Evolutionary conservation across 2,329 filamentous ascomycete species (phyloP), one percentile per base, ranked within the genome.

Genomic region (Sordariomycetes sp.): DNA sequence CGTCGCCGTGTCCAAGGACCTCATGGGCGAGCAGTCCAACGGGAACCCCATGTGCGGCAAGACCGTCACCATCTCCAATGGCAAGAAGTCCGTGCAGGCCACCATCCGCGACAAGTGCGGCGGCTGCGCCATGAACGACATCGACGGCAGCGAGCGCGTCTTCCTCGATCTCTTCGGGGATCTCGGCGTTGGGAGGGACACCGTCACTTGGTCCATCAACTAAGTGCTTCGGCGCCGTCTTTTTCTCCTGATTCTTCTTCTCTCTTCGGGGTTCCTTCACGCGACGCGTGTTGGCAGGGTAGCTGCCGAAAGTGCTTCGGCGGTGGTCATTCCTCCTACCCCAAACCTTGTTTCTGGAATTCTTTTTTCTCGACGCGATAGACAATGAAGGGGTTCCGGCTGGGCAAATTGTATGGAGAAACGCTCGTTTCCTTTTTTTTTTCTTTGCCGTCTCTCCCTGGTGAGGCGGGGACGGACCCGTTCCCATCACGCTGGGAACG

Each of bases 21-120:
- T 88, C 65, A 89, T 91, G 82, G 84, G 81, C 59, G 61, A 66
- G 0, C 65, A 68, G 57, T 84, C 84, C 64, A 89, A 88, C 73
- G 73, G 69, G 63, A 88, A 90, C 76, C 78, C 81, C 53, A 79
- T 82, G 68, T 94, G 89, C 70, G 84, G 82, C 67, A 79, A 82
- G 73, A 81, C 72, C 54, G 79, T 91, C 65, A 83, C 77, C 62
- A 81, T 90, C 72, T 72, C 64, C 48, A 74, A 74, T 66, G 74
- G 77, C 54, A 86, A 86, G 68, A 79, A 79, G 68, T 32, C 39
- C 15, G 39, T n/a, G 39, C 39, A 15, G 76, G 87, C 82, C 60
- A 77, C 64, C 3, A 80, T 91, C 60, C 78, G 78, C 56, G 89
- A 94, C 74, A 89, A 88, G 74, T 94, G 89, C 76, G 79, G 80